Evolutionary conservation across 2,329 filamentous ascomycete species (phyloP).

Genomic region (Thermothelomyces thermophilus): DNA sequence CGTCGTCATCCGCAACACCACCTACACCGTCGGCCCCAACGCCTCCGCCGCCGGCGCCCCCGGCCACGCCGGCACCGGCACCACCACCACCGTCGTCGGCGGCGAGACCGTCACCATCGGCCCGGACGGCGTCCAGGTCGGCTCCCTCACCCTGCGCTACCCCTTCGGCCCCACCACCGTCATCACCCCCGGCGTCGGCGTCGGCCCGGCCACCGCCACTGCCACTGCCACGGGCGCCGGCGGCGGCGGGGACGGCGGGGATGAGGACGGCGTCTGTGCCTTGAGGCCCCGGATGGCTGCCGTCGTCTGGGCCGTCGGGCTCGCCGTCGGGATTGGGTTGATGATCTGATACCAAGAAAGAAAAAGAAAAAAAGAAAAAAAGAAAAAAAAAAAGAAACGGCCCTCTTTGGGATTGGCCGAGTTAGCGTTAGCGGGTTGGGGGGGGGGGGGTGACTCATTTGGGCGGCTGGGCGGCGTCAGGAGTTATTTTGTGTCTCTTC

Average conservation of each 20-base stretch:
- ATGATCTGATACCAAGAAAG: constrained; percentile 4
- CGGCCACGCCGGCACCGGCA: constrained; percentile 20
- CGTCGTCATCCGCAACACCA: constrained; percentile 44
- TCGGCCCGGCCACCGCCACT: background rate
- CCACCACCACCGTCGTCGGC: constrained; percentile 41
- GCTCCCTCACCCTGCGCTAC: constrained; percentile 38
- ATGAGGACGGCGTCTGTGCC: constrained; percentile 16
- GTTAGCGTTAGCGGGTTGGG: no score
- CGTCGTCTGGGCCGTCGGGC: constrained; percentile 4
- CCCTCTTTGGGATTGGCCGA: no score
- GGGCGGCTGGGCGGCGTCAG: background rate
- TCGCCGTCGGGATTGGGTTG: constrained; percentile 5
- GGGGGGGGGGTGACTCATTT: no score
- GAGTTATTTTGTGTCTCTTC: background rate
- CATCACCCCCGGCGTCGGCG: constrained; percentile 29
- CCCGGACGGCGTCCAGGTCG: constrained; percentile 41
- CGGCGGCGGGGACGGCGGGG: background rate
- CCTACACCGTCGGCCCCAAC: constrained; percentile 48
- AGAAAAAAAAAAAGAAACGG: no score
- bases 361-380: no score
- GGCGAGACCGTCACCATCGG: constrained; percentile 47
- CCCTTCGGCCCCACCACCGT: constrained; percentile 41
- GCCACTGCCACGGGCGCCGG: constrained; percentile 1
- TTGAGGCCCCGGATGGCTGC: constrained; percentile 9
- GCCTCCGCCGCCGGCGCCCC: no score